Evolutionary conservation across 495 filamentous ascomycete genomes (phyloP), one percentile per base, ranked within the genome.

Genomic region (Recurvomyces mirabilis): DNA sequence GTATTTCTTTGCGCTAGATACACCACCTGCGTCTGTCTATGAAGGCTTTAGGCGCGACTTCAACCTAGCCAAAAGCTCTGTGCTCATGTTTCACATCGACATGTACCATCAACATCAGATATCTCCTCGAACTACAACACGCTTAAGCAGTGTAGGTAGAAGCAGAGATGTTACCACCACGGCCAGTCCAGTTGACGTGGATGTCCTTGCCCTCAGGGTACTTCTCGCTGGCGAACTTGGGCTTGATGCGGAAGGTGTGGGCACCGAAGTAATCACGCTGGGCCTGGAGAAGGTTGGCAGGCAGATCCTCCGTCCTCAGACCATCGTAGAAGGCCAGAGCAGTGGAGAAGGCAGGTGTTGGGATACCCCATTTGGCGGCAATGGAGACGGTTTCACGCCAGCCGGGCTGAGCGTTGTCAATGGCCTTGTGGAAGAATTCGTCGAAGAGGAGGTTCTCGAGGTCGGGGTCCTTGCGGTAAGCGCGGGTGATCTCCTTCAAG

Each of bases 221-320:
- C 68, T 84, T 89, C 31, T 69, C 77, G 62, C 57, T 88, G 53
- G 87, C 89, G 54, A 55, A 64, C 69, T 95, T 84, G 31, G 91
- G 85, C 84, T 95, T 95, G 74, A 95, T 81, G 58, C 73, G 73
- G 85, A 96, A 98, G 47, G 93, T 98, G 81, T 98, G 91, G 42
- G 91, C 91, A 65, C 91, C 81, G 62, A 98, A 98, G 81, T 96
- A 98, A 66, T 98, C 91, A 70, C 91, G 81, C 73, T 98, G 91
- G 28, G 93, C 91, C 72, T 98, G 91, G 52, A 98, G 74, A 44
- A 98, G 73, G 78, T 96, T 96, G 71, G 91, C 91, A 28, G 91
- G 91, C 53, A 98, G 78, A 60, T 94, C 76, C 72, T 84, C 81
- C 57, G 87, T 86, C 65, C 91, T 82, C 75, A 94, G 94, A 38